Evolutionary conservation across 78 protist genomes (phyloP).

Genomic region (Dictyostelium firmibasis): DNA sequence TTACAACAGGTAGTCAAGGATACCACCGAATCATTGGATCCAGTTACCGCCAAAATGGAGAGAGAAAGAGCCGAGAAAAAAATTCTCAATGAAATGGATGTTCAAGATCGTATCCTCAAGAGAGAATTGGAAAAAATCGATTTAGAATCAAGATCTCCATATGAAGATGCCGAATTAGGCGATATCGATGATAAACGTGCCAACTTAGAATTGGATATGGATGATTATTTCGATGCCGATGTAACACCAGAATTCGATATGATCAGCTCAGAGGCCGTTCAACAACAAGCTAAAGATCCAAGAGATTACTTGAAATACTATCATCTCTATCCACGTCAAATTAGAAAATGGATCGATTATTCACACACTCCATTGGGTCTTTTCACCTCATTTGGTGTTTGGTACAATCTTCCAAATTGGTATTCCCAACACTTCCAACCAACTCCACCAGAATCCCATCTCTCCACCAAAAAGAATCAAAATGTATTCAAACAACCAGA

Average conservation of each 20-base stretch:
- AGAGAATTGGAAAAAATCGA: neutral
- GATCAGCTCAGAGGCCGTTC: neutral
- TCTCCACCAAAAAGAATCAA: neutral
- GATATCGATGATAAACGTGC: neutral
- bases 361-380: conserved; percentile 68
- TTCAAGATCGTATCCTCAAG: neutral
- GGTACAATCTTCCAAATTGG: conserved; percentile 78
- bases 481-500: conserved; percentile 13
- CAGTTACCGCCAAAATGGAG: neutral
- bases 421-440: conserved; percentile 27
- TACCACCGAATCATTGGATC: neutral
- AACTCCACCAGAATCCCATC: conserved; percentile 35
- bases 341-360: conserved; percentile 65
- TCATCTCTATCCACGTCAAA: conserved; percentile 37
- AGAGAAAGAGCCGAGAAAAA: neutral
- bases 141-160: neutral
- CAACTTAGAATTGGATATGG: neutral
- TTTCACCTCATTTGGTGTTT: conserved; percentile 44
- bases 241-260: conserved; percentile 39
- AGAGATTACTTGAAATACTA: conserved; percentile 52
- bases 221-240: neutral
- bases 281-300: conserved; percentile 74
- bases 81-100: neutral
- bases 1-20: neutral
- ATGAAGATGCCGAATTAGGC: neutral